Base-by-base conservation (phyloP, 2,329 filamentous ascomycete species). In the Balansia obtecta region DNA sequence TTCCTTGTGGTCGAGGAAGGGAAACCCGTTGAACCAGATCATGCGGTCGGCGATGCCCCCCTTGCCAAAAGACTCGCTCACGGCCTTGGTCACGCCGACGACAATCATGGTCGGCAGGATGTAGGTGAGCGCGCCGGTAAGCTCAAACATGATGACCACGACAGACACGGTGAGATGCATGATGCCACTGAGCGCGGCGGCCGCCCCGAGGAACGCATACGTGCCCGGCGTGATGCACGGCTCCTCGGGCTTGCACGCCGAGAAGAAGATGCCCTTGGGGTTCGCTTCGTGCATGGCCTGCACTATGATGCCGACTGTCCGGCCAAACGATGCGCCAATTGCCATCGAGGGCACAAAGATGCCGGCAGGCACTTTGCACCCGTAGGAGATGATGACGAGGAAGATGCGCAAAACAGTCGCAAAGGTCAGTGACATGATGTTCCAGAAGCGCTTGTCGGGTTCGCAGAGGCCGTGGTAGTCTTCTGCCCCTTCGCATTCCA, bases 311-410 rank as follows among this genome's bases (percentile, higher is more conserved):
- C 93, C 93, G n/a, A 98, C 76, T 56, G 90, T 88, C 40, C 93
- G 81, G 4, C 93, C 93, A 65, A 98, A 97, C 0, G 88, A 89
- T 0, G 93, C 93, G 1, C 93, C 93, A 47, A 98, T 83, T 1
- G 93, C 93, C 93, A 98, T 98, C 1, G 89, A 95, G 2, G 93
- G 93, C 0, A 98, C 91, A 58, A 98, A 98, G 56, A 98, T 97
- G 50, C 93, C 93, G 0, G 93, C 93, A 0, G 93, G 93, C 0
- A 98, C 93, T 69, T 97, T 97, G 73, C 90, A 96, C 20, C 93
- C 93, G 61, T 97, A 98, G 0, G 90, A 96, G 45, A 98, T 85
- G 55, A 97, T 91, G 58, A 97, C 90, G 33, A 98, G 75, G 37
- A 90, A 80, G 0, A 85, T 79, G 39, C 93, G 82, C 46, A 98